Evolutionary conservation across 2,329 filamentous ascomycete genomes (phyloP).

Genomic region (Arthrinium phaeospermum): DNA sequence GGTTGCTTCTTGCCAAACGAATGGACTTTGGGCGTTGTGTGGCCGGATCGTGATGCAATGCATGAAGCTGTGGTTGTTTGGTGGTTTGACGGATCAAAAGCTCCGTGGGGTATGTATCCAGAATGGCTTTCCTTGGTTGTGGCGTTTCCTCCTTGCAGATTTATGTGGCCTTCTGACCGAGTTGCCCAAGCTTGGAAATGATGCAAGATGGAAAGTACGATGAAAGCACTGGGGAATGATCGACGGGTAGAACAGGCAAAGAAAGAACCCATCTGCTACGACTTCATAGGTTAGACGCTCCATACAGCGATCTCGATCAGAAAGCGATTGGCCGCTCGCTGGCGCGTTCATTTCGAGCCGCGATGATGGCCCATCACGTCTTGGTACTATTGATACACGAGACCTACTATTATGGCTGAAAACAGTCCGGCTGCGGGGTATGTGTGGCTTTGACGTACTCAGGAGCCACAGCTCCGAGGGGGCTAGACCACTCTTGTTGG

Average conservation of each 20-base stretch:
- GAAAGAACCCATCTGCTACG: not conserved
- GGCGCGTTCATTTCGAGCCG: not conserved
- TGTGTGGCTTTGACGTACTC: conserved; percentile 14
- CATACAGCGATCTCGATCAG: not conserved
- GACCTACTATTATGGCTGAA: not conserved
- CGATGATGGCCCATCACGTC: not conserved
- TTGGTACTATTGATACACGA: not conserved
- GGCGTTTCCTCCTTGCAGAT: conserved; percentile 11
- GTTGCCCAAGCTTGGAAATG: not conserved
- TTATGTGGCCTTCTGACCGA: conserved; percentile 7
- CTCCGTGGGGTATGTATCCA: not conserved
- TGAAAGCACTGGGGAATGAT: conserved; percentile 1
- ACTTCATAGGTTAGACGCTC: not conserved
- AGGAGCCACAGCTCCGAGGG: not conserved
- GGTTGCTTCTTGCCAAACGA: not conserved
- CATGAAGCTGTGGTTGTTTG: not conserved
- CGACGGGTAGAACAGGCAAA: conserved; percentile 7
- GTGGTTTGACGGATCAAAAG: not conserved
- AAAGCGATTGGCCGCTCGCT: not conserved
- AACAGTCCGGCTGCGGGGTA: not conserved
- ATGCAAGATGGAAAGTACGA: conserved; percentile 10
- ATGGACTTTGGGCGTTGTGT: not conserved
- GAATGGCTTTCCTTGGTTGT: conserved; percentile 7
- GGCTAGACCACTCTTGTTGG: not conserved
- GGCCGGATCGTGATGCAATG: conserved; percentile 15